Evolutionary conservation across 306 rosid genomes (phyloP).

Genomic region (Sphenostylis stenocarpa): DNA sequence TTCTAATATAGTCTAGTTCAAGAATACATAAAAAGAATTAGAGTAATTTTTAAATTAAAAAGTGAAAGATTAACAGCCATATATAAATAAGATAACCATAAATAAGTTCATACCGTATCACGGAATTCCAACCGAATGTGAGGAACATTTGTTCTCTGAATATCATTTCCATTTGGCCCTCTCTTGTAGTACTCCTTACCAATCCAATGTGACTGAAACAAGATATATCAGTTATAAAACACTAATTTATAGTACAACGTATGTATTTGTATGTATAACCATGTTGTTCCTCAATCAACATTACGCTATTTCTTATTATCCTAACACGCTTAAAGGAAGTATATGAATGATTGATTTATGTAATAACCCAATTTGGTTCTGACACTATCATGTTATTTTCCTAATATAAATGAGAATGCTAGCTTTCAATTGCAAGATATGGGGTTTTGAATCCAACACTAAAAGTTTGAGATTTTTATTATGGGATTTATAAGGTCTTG

Average conservation of each 20-base stretch:
- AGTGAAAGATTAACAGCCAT: not conserved
- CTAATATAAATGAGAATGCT: too few relatives aligned
- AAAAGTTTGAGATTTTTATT: too few relatives aligned
- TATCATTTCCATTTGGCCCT: slow-evolving; percentile 95
- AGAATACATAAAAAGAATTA: not conserved
- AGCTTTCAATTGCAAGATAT: too few relatives aligned
- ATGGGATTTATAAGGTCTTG: not conserved
- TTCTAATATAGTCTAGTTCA: not conserved
- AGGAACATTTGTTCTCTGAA: slow-evolving; percentile 93
- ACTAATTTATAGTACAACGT: not conserved
- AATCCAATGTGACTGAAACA: slow-evolving; percentile 87
- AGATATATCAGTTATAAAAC: slow-evolving; percentile 14
- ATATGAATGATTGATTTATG: not conserved
- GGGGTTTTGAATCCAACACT: not conserved
- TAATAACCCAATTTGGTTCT: not conserved
- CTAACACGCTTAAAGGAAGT: not conserved
- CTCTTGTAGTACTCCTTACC: slow-evolving; percentile 85
- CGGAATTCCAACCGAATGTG: slow-evolving; percentile 96
- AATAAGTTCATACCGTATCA: slow-evolving; percentile 58
- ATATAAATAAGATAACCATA: not conserved
- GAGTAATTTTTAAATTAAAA: not conserved
- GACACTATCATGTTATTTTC: too few relatives aligned
- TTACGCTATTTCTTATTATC: not conserved
- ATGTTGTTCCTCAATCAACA: not conserved
- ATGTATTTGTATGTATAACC: not conserved